Conservation (phyloP, 1,284 basidiomycete genomes). For the Malassezia globosa region DNA sequence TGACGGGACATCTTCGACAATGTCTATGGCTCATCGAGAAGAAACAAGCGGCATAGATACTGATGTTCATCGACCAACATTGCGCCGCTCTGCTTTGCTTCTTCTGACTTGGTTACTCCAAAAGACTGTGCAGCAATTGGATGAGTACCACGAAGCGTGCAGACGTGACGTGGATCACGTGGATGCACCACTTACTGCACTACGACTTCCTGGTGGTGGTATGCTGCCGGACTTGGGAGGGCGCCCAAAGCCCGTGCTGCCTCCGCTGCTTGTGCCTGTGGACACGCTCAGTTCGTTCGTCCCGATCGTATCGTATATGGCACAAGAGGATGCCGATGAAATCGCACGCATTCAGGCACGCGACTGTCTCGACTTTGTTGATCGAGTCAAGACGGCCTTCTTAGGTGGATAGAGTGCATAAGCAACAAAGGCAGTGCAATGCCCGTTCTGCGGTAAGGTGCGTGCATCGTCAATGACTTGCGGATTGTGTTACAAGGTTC, state of each 20-base stretch:
- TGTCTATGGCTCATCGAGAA: slow-evolving; percentile 10
- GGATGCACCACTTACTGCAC: slow-evolving; percentile 14
- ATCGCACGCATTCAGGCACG: slow-evolving; percentile 29
- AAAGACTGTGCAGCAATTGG: slow-evolving; percentile 25
- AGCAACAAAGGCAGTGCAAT: no score
- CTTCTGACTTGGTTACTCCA: slow-evolving; percentile 30
- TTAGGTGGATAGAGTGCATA: background rate
- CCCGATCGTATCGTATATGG: background rate
- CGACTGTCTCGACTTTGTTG: slow-evolving; percentile 21
- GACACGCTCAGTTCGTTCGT: background rate
- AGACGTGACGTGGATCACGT: background rate
- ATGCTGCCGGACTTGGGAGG: slow-evolving; percentile 16
- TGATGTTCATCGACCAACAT: slow-evolving; percentile 32
- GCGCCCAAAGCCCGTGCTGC: background rate
- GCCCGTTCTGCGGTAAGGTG: no score
- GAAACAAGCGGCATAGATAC: slow-evolving; percentile 21
- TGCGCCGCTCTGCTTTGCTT: slow-evolving; percentile 36
- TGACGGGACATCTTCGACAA: no score
- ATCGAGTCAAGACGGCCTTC: background rate
- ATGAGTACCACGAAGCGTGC: slow-evolving; percentile 11
- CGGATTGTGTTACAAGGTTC: no score
- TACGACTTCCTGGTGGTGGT: slow-evolving; percentile 28
- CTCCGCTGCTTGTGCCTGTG: background rate
- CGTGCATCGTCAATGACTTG: no score
- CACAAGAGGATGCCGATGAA: slow-evolving; percentile 20